phyloP scores from a whole-genome alignment of 225 moss, liverwort and hornwort species.

The Bryoerythrophyllum caledonicum region DNA sequence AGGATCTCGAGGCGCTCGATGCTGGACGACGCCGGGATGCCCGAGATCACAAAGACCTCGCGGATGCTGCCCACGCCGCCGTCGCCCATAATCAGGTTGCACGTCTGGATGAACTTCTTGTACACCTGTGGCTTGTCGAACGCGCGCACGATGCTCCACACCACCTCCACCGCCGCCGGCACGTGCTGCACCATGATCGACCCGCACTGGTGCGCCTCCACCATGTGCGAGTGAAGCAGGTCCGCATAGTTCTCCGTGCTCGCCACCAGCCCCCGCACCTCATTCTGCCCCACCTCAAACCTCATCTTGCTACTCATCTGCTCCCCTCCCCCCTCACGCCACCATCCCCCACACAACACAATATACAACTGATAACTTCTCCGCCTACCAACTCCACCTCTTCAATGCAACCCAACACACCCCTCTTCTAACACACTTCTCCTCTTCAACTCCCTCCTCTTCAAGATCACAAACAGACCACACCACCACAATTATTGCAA shows the following conservation, averaged over 20 bases:
- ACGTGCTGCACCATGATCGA: constrained; percentile 46
- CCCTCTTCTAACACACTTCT: too few relatives aligned
- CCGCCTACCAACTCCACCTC: too few relatives aligned
- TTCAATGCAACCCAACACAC: too few relatives aligned
- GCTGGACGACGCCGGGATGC: constrained; percentile 54
- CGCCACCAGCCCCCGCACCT: constrained; percentile 30
- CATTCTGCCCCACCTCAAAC: constrained; percentile 37
- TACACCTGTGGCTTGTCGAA: constrained; percentile 57
- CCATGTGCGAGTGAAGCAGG: constrained; percentile 35
- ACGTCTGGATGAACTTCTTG: constrained; percentile 58
- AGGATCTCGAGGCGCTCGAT: constrained; percentile 50
- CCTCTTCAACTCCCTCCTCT: too few relatives aligned
- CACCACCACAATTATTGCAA: too few relatives aligned
- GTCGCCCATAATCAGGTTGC: constrained; percentile 37
- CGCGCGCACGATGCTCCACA: constrained; percentile 53
- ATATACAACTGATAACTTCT: too few relatives aligned
- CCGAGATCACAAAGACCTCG: constrained; percentile 42
- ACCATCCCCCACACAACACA: background rate
- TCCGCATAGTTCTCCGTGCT: constrained; percentile 15
- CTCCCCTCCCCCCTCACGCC: background rate
- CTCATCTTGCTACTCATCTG: constrained; percentile 29
- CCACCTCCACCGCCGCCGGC: constrained; percentile 23
- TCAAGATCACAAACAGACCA: too few relatives aligned
- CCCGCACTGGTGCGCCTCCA: constrained; percentile 45
- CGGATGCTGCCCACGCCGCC: constrained; percentile 50